These are phyloP conservation scores for Solanum appendiculatum DNA, from an alignment of 257 asterid genomes.

Conservation along the genomic window DNA sequence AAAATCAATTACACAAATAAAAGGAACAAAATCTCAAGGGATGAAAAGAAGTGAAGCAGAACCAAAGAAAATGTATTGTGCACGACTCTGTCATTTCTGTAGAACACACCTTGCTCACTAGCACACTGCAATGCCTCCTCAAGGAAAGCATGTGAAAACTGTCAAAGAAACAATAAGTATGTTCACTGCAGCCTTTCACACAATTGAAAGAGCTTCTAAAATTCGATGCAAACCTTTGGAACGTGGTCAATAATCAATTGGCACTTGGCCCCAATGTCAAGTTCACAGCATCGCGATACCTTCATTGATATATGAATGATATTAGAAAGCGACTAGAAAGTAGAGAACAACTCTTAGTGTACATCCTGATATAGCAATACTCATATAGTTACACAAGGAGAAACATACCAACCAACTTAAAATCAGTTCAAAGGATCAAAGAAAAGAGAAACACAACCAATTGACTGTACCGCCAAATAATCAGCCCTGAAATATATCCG, in stretches of 20 bases:
- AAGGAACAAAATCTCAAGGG: neutral
- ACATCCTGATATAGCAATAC: neutral
- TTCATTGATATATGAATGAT: constrained; percentile 8
- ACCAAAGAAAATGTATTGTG: neutral
- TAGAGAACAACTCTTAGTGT: neutral
- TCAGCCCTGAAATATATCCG: neutral
- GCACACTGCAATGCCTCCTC: constrained; percentile 25
- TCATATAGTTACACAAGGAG: neutral
- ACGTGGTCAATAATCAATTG: constrained; percentile 47
- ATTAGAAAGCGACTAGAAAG: neutral
- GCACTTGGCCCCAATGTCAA: constrained; percentile 45
- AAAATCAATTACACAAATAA: neutral
- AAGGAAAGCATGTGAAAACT: constrained; percentile 36
- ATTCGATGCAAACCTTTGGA: constrained; percentile 40
- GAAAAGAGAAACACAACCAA: neutral
- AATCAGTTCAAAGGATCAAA: neutral
- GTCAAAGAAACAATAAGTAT: constrained; percentile 3
- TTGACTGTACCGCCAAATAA: neutral
- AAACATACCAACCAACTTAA: neutral
- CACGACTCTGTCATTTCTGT: neutral
- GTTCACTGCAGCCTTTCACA: neutral
- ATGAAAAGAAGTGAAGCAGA: neutral
- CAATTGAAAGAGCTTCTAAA: neutral
- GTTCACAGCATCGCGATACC: constrained; percentile 47
- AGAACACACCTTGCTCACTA: constrained; percentile 28